Evolutionary conservation across 768 basidiomycete genomes (phyloP).

Genomic region (Termitomyces sp.): DNA sequence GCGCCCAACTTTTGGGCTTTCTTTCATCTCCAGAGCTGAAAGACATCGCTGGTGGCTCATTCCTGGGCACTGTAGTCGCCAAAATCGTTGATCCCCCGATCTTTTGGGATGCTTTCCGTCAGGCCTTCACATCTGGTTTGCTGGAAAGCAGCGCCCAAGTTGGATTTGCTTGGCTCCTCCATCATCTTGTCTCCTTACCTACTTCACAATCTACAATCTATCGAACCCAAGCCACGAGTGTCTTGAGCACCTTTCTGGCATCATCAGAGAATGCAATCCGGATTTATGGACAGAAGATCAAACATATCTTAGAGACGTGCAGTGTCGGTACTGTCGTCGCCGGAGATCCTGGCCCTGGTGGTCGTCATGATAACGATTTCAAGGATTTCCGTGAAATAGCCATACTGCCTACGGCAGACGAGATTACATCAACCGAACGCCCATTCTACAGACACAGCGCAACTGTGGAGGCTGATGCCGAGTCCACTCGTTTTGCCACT

Average conservation of each 20-base stretch:
- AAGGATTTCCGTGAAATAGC: not conserved
- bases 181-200: not conserved
- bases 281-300: not conserved
- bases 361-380: conserved; percentile 2
- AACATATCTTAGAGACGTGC: not conserved
- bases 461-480: not conserved
- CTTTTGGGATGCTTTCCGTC: not conserved
- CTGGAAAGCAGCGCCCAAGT: not conserved
- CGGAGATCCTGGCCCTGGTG: not conserved
- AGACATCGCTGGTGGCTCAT: not conserved
- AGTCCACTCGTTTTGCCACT: conserved; percentile 13
- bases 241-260: not conserved
- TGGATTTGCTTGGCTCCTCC: not conserved
- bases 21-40: not conserved
- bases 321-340: not conserved
- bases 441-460: not conserved
- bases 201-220: not conserved
- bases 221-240: not conserved
- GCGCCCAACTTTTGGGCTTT: not conserved
- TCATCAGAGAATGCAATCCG: not conserved
- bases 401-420: not conserved
- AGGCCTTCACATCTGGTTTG: not conserved
- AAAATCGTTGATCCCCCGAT: not conserved
- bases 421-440: not conserved
- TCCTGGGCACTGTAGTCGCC: not conserved